Conservation (phyloP, 169 alveolate genomes). For the Eimeria falciformis region DNA sequence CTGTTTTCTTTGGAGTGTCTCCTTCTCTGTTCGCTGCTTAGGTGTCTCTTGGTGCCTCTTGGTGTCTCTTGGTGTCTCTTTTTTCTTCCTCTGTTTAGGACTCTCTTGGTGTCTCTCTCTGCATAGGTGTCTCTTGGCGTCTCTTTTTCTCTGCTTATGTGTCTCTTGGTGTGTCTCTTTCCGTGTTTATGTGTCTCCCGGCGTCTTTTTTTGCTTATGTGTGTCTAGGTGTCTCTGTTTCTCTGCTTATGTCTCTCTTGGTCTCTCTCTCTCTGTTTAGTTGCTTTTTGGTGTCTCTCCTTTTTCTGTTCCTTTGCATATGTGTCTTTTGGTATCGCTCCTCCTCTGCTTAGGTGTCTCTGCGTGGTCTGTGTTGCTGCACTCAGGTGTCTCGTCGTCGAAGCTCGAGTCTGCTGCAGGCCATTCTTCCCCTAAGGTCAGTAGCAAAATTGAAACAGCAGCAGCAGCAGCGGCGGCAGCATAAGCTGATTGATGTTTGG, state of each 20-base stretch:
- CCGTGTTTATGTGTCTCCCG: too few relatives aligned
- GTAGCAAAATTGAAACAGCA: slow-evolving; percentile 7
- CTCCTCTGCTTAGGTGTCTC: not conserved
- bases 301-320: not conserved
- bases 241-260: not conserved
- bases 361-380: not conserved
- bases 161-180: not conserved
- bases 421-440: too few relatives aligned
- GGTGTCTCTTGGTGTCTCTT: not conserved
- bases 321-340: not conserved
- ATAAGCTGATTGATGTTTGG: too few relatives aligned
- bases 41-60: not conserved
- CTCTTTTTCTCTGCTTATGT: not conserved
- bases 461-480: not conserved
- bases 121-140: not conserved
- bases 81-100: not conserved
- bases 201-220: not conserved
- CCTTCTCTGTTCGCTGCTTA: too few relatives aligned
- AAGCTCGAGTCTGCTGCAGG: too few relatives aligned
- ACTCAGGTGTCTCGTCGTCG: too few relatives aligned
- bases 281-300: not conserved
- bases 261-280: too few relatives aligned
- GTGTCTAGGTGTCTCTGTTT: not conserved
- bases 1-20: too few relatives aligned
- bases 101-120: not conserved